These are phyloP conservation scores for Heritiera fomes DNA, from an alignment of 345 rosid species.

Conservation along the genomic window DNA sequence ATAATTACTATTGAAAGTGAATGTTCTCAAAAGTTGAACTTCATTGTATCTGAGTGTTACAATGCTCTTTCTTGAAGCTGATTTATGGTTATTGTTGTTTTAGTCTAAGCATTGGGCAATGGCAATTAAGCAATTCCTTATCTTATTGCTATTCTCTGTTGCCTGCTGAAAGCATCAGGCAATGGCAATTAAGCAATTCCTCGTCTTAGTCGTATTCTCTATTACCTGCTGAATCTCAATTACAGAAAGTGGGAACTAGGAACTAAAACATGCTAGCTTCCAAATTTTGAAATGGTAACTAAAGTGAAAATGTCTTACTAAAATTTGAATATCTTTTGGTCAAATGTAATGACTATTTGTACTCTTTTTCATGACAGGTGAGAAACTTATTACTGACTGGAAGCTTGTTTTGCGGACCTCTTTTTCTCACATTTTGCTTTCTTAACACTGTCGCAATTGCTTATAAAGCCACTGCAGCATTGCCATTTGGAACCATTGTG, in stretches of 20 bases:
- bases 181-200: not conserved
- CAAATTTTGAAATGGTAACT: not conserved
- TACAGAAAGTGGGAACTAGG: not conserved
- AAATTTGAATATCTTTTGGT: not conserved
- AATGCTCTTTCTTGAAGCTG: slow-evolving; percentile 4
- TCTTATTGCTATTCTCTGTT: no score
- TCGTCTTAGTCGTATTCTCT: not conserved
- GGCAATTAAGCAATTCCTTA: not conserved
- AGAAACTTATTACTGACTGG: slow-evolving; percentile 47
- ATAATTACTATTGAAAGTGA: not conserved
- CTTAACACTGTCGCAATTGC: slow-evolving; percentile 50
- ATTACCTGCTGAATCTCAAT: not conserved
- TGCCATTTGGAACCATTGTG: slow-evolving; percentile 54
- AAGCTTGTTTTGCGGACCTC: slow-evolving; percentile 48
- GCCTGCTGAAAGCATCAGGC: no score
- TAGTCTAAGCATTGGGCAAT: not conserved
- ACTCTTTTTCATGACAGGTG: slow-evolving; percentile 35
- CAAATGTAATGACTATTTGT: not conserved
- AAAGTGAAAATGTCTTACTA: not conserved
- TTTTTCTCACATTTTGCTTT: slow-evolving; percentile 49
- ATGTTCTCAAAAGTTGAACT: not conserved
- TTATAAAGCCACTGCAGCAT: slow-evolving; percentile 55
- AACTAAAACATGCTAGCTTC: not conserved
- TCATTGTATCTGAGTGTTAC: not conserved
- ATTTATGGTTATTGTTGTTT: not conserved